phyloP scores from a whole-genome alignment of 306 rosid genomes.

The Lathyrus oleraceus region DNA sequence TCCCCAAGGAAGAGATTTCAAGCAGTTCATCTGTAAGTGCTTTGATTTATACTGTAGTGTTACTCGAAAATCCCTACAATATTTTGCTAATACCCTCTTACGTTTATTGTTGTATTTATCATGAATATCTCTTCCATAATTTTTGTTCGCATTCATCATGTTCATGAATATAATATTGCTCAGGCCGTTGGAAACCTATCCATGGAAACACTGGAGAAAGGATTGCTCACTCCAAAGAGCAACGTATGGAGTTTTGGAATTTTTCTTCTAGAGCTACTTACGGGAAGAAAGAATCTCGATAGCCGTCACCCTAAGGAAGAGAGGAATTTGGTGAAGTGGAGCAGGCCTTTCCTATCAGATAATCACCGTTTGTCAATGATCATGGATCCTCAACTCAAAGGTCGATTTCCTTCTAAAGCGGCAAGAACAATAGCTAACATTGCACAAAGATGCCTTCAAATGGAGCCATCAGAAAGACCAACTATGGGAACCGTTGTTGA shows the following conservation, averaged over 20 bases:
- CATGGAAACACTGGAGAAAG: constrained; percentile 25
- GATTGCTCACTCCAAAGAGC: constrained; percentile 27
- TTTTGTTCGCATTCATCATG: not conserved
- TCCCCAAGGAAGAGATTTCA: constrained; percentile 21
- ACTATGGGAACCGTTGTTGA: constrained; percentile 17
- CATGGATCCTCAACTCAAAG: constrained; percentile 27
- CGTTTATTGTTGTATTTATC: not conserved
- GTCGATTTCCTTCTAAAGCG: constrained; percentile 19
- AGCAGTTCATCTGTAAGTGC: constrained; percentile 26
- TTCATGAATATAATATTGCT: not conserved
- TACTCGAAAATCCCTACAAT: not conserved
- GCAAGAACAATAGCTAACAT: constrained; percentile 23
- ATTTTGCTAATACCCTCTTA: not conserved
- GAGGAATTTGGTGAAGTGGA: constrained; percentile 25
- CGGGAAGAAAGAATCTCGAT: constrained; percentile 28
- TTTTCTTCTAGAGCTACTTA: constrained; percentile 23
- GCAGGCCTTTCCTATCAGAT: constrained; percentile 25
- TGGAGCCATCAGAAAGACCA: constrained; percentile 23
- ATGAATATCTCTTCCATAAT: not conserved
- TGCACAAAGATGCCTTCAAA: constrained; percentile 28
- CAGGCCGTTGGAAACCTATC: constrained; percentile 29
- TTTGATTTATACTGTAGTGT: not conserved
- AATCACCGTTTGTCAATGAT: constrained; percentile 17
- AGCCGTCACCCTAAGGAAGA: constrained; percentile 24
- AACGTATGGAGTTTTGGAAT: constrained; percentile 25